Base-by-base conservation (phyloP, 257 asterid species). In the Voacanga thouarsii region DNA sequence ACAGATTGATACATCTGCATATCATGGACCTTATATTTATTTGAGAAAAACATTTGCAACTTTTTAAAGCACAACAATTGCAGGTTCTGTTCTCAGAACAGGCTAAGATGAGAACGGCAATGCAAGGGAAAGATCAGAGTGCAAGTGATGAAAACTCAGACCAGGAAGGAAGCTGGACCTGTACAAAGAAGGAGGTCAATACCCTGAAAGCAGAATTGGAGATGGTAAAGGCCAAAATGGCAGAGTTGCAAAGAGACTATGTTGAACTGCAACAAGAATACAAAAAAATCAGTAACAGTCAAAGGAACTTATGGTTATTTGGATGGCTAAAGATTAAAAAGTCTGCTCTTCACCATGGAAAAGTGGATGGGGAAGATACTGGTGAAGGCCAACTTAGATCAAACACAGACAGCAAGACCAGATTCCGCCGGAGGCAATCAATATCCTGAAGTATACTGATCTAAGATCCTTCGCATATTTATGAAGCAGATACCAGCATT, bases 41-140 rank as follows among this genome's bases (percentile, higher is more conserved):
- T 51, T 8, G 0, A 12, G 23, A 44, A 12, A 6, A 12, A 39
- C 56, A 67, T 59, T n/a, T 55, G 30, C 81, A 56, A 84, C 79
- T 30, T 77, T 59, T 0, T 0, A 71, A 87, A 78, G 72, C 60
- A 74, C 82, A 80, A 72, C 33, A 55, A 67, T 69, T 75, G 76
- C 92, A 94, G 98, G 92, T 92, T 72, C 77, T 94, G 76, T 87
- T 91, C 88, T 85, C 94, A 23, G 97, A 91, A 87, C 97, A 91
- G 79, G 83, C 81, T 82, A 94, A 92, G 80, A 67, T 94, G 84
- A 86, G 97, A 84, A 87, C 82, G 6, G 82, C 81, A 74, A 72
- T 90, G 50, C 94, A 85, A 85, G 88, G 88, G 73, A 90, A 76
- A 77, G 80, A 65, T 78, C 86, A 79, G 37, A 79, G 72, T 72